phyloP scores from a whole-genome alignment of 1,284 basidiomycete genomes.

The Amylostereum chailletii region DNA sequence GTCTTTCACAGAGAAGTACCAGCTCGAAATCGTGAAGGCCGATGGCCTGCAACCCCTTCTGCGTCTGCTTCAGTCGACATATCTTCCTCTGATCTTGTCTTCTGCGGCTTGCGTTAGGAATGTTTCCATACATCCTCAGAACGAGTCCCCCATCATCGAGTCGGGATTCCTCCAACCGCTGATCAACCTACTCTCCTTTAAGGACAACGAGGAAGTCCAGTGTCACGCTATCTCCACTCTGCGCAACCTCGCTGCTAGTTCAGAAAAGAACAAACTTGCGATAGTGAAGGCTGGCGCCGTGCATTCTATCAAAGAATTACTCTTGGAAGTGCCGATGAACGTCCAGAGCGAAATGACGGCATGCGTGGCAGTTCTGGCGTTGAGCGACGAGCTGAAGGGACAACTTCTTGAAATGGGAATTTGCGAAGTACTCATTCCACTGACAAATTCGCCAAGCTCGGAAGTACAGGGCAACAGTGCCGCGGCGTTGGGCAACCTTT shows the following conservation, averaged over 20 bases:
- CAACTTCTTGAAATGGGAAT: constrained; percentile 98
- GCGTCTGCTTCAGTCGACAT: constrained; percentile 92
- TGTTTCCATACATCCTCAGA: constrained; percentile 96
- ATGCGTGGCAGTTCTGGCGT: constrained; percentile 89
- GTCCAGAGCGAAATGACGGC: constrained; percentile 99
- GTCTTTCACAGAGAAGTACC: constrained; percentile 80
- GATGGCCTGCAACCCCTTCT: constrained; percentile 91
- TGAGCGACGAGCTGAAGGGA: constrained; percentile 93
- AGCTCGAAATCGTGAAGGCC: constrained; percentile 96
- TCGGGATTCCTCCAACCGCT: constrained; percentile 95
- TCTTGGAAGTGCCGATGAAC: constrained; percentile 90
- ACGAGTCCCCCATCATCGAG: constrained; percentile 99
- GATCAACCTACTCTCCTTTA: constrained; percentile 94
- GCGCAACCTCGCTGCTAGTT: constrained; percentile 93
- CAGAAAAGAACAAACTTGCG: constrained; percentile 97
- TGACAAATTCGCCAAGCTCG: constrained; percentile 93
- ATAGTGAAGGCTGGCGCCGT: constrained; percentile 99
- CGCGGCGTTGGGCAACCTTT: constrained; percentile 94
- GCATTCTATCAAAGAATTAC: constrained; percentile 94
- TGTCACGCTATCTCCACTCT: constrained; percentile 99
- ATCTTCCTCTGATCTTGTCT: constrained; percentile 97
- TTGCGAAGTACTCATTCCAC: constrained; percentile 93
- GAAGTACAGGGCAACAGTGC: constrained; percentile 99
- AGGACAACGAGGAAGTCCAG: constrained; percentile 99
- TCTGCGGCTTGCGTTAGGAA: constrained; percentile 99